Conservation (phyloP, 2,329 filamentous ascomycete genomes). For the Hypoxylon sp. region DNA sequence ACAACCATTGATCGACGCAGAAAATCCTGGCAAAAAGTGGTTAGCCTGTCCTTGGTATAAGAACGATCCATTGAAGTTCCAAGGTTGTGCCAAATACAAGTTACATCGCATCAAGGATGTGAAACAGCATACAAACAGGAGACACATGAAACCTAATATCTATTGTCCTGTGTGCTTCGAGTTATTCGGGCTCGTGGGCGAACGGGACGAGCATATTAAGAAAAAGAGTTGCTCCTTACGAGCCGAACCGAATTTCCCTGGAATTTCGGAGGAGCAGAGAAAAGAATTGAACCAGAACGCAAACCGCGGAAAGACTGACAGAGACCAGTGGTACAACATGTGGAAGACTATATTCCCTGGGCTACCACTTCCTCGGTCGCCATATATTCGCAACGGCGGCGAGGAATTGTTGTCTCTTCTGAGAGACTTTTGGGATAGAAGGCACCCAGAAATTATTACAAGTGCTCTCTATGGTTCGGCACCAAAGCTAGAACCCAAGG, state of each 20-base stretch:
- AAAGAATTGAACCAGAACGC: constrained; percentile 28
- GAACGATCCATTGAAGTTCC: constrained; percentile 31
- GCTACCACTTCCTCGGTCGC: constrained; percentile 26
- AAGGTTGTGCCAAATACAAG: constrained; percentile 34
- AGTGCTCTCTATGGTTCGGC: background rate
- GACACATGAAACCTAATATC: constrained; percentile 32
- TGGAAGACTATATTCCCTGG: constrained; percentile 38
- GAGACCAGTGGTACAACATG: constrained; percentile 39
- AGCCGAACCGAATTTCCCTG: constrained; percentile 11
- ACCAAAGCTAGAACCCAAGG: background rate
- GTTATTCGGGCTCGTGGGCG: constrained; percentile 25
- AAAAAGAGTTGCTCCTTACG: background rate
- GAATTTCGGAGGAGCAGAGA: constrained; percentile 35
- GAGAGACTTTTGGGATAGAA: constrained; percentile 17
- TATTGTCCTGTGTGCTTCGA: constrained; percentile 38
- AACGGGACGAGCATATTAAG: constrained; percentile 30
- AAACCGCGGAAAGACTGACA: constrained; percentile 34
- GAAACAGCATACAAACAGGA: constrained; percentile 40
- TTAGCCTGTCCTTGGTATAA: constrained; percentile 40
- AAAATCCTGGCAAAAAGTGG: background rate
- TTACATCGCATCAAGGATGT: constrained; percentile 41
- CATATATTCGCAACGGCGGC: constrained; percentile 22
- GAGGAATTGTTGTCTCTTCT: constrained; percentile 18
- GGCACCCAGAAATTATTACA: constrained; percentile 1
- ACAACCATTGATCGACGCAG: background rate